phyloP scores from a whole-genome alignment of 805 yeast species.

The Metschnikowia gelsemii region DNA sequence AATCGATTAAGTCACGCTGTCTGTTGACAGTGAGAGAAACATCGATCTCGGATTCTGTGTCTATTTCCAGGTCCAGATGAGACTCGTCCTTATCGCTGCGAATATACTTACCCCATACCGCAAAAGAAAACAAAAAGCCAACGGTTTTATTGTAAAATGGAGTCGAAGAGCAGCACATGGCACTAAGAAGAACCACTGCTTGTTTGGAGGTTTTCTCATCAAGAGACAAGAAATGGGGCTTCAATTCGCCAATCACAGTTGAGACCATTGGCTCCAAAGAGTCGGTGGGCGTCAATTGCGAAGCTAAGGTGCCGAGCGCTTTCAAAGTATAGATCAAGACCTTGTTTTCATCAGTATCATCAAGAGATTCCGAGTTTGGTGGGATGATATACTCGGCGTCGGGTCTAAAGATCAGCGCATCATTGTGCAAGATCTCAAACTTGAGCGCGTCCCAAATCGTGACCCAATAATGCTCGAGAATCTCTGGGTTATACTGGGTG shows the following conservation, averaged over 20 bases:
- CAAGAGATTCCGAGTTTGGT: conserved; percentile 24
- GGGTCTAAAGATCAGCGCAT: conserved; percentile 37
- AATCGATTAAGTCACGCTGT: conserved; percentile 59
- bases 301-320: conserved; percentile 25
- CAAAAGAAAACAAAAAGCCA: conserved; percentile 31
- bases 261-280: conserved; percentile 34
- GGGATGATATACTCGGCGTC: conserved; percentile 29
- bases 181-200: conserved; percentile 58
- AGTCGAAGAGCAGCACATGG: conserved; percentile 49
- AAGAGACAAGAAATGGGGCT: conserved; percentile 48
- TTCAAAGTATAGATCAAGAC: conserved; percentile 37
- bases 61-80: too few species aligned
- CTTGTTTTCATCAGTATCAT: conserved; percentile 38
- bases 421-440: conserved; percentile 83
- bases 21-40: conserved; percentile 48
- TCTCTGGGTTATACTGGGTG: conserved; percentile 46
- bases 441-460: conserved; percentile 85
- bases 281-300: conserved; percentile 35
- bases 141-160: conserved; percentile 49
- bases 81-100: conserved; percentile 21
- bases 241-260: conserved; percentile 43
- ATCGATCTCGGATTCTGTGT: conserved; percentile 20
- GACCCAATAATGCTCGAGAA: conserved; percentile 61
- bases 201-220: conserved; percentile 59
- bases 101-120: conserved; percentile 44